phyloP scores from a whole-genome alignment of 192 early-diverging fungal species.

The Coemansia sp. region DNA sequence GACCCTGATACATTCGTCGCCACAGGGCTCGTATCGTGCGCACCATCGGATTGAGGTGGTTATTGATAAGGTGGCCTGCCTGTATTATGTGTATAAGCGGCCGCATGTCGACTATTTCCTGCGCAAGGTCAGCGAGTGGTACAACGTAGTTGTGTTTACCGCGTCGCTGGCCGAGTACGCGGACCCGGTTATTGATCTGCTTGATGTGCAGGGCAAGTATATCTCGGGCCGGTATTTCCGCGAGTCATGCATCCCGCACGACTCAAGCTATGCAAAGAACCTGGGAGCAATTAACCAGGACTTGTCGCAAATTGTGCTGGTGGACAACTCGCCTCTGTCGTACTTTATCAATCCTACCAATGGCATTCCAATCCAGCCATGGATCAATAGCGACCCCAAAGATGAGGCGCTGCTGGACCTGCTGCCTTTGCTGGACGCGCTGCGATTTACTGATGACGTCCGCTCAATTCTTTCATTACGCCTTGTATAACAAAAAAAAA shows the following conservation, averaged over 20 bases:
- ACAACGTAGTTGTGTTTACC: slow-evolving; percentile 71
- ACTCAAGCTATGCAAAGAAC: slow-evolving; percentile 69
- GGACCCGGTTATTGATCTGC: slow-evolving; percentile 58
- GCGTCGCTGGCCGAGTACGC: slow-evolving; percentile 71
- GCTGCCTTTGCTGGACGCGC: slow-evolving; percentile 59
- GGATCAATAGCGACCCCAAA: slow-evolving; percentile 65
- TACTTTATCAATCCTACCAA: slow-evolving; percentile 71
- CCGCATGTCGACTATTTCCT: slow-evolving; percentile 64
- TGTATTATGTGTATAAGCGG: slow-evolving; percentile 63
- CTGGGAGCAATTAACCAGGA: slow-evolving; percentile 61
- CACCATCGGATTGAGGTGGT: slow-evolving; percentile 66
- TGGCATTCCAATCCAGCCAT: slow-evolving; percentile 67
- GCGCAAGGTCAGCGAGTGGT: slow-evolving; percentile 58
- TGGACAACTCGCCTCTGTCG: slow-evolving; percentile 72
- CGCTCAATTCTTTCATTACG: slow-evolving; percentile 55
- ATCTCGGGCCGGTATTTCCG: slow-evolving; percentile 65
- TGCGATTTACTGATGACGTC: slow-evolving; percentile 63
- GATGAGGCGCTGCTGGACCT: slow-evolving; percentile 64
- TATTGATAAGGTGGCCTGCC: slow-evolving; percentile 60
- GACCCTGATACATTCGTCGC: slow-evolving; percentile 68
- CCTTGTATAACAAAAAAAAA: slow-evolving; percentile 28
- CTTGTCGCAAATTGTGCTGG: slow-evolving; percentile 62
- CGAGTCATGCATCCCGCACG: slow-evolving; percentile 61
- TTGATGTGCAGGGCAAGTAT: slow-evolving; percentile 58
- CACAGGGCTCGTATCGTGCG: slow-evolving; percentile 54